Evolutionary conservation across 257 asterid species (phyloP).

Genomic region (Solanum stenotomum): DNA sequence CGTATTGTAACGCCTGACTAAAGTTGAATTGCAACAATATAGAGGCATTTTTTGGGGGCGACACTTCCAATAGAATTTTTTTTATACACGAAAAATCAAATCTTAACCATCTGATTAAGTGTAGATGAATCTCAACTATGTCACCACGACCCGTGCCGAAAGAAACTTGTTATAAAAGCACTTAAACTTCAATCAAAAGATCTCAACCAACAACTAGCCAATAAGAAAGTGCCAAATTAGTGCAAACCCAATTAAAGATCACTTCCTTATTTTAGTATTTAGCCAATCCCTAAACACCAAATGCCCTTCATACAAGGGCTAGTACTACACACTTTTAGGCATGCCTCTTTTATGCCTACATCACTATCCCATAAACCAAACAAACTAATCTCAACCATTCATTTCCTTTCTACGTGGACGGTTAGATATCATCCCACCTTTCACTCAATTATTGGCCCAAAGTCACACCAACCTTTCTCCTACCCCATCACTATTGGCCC

Average conservation of each 20-base stretch:
- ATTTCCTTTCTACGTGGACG: conserved; percentile 18
- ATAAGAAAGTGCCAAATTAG: not conserved
- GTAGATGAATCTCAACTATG: not conserved
- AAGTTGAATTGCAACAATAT: too few species aligned
- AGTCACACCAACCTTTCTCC: conserved; percentile 30
- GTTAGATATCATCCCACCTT: conserved; percentile 19
- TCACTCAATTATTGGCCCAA: conserved; percentile 11
- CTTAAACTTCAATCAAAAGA: not conserved
- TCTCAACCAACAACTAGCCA: not conserved
- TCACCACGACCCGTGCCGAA: rapidly evolving
- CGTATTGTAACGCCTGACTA: rapidly evolving
- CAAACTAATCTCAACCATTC: not conserved
- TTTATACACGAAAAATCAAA: rapidly evolving
- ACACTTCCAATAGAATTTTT: rapidly evolving
- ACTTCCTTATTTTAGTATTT: not conserved
- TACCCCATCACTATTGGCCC: conserved; percentile 30
- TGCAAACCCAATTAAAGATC: not conserved
- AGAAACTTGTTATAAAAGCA: not conserved
- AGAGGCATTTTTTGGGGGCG: rapidly evolving
- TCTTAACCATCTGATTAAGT: not conserved
- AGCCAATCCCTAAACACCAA: not conserved
- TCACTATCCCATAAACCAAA: conserved; percentile 4
- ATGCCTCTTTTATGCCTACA: not conserved
- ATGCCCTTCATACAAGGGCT: not conserved
- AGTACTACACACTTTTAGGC: not conserved